Evolutionary conservation across 495 filamentous ascomycete species (phyloP).

Genomic region (Cairneyella variabilis): DNA sequence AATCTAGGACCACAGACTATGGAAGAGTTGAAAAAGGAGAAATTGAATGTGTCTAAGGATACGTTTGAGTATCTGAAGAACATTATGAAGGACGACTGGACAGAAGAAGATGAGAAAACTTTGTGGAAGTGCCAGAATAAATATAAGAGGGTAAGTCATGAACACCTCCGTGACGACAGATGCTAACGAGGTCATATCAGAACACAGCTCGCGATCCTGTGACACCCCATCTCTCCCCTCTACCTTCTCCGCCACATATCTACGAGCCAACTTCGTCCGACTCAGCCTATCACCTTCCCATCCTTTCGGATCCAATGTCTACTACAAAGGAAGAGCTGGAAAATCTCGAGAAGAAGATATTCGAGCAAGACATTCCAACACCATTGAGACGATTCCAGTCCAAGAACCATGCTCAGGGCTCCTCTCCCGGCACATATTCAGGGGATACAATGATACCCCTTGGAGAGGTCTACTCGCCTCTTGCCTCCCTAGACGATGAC

Average conservation of each 20-base stretch:
- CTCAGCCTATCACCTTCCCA: conserved; percentile 42
- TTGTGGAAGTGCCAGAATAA: conserved; percentile 29
- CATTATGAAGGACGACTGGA: conserved; percentile 36
- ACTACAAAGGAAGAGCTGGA: conserved; percentile 42
- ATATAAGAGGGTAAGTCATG: conserved; percentile 34
- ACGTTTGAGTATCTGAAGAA: conserved; percentile 35
- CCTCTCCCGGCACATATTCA: conserved; percentile 15
- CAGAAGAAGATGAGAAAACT: conserved; percentile 28
- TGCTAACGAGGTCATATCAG: conserved; percentile 23
- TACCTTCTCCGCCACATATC: conserved; percentile 43
- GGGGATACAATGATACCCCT: conserved; percentile 15
- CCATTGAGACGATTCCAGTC: conserved; percentile 14
- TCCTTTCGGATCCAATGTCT: conserved; percentile 46
- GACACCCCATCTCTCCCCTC: conserved; percentile 56
- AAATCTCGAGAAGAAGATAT: conserved; percentile 40
- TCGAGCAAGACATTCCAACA: conserved; percentile 29
- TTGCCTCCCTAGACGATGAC: conserved; percentile 22
- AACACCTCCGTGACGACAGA: neutral
- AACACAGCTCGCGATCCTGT: conserved; percentile 34
- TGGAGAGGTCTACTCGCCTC: conserved; percentile 25
- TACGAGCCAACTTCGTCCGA: conserved; percentile 15
- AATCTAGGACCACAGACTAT: conserved; percentile 25
- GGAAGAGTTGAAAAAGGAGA: conserved; percentile 34
- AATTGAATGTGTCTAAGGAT: conserved; percentile 38
- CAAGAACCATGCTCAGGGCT: neutral